Evolutionary conservation across 2,329 filamentous ascomycete species (phyloP).

Genomic region (Ophiostoma sp.): DNA sequence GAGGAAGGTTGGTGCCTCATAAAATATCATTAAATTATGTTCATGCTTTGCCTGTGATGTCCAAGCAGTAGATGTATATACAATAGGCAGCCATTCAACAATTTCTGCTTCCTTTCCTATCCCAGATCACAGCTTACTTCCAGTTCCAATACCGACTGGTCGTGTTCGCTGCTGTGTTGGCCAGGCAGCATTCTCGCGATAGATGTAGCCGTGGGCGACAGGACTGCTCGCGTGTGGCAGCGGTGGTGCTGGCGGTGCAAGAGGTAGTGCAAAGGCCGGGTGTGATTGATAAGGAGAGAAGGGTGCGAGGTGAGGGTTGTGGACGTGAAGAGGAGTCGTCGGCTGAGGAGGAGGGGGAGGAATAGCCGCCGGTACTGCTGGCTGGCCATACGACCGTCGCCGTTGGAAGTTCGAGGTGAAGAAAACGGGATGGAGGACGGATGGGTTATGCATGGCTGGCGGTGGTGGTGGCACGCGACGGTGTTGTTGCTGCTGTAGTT

Average conservation of each 20-base stretch:
- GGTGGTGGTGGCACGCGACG: neutral
- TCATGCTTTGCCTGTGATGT: neutral
- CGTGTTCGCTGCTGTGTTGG: neutral
- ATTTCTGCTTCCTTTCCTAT: neutral
- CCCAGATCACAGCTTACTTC: conserved; percentile 20
- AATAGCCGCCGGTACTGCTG: conserved; percentile 31
- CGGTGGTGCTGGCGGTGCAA: conserved; percentile 17
- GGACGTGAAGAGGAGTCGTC: conserved; percentile 8
- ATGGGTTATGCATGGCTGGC: conserved; percentile 49
- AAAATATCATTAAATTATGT: conserved; percentile 6
- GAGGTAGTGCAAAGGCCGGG: neutral
- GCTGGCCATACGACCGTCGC: conserved; percentile 31
- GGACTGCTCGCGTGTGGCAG: conserved; percentile 43
- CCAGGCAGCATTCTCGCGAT: conserved; percentile 44
- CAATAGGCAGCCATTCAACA: neutral
- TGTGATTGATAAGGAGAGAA: conserved; percentile 19
- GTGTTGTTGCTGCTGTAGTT: conserved; percentile 30
- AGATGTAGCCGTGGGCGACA: conserved; percentile 62
- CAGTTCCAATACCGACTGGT: neutral
- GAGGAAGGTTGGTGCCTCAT: neutral
- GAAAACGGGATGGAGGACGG: conserved; percentile 71
- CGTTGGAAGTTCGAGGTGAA: conserved; percentile 66
- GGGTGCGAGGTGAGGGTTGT: conserved; percentile 28
- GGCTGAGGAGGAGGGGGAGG: conserved; percentile 29
- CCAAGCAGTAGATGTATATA: neutral